Conservation (phyloP, 2,329 filamentous ascomycete species). For the Trichothecium roseum region DNA sequence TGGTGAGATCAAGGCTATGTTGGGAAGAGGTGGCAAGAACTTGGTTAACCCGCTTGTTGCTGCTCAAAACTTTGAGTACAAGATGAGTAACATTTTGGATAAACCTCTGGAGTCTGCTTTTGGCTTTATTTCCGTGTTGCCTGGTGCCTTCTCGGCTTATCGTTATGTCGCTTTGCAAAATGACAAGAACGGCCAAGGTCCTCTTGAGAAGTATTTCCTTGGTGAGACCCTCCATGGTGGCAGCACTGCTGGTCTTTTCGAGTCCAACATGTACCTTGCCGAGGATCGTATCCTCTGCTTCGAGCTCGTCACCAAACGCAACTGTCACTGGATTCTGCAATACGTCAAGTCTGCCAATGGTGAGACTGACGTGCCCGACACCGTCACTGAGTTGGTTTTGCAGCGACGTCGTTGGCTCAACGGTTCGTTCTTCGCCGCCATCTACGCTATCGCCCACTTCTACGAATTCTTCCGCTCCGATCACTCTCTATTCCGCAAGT, state of each 20-base stretch:
- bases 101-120: constrained; percentile 96
- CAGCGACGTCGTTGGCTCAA: constrained; percentile 97
- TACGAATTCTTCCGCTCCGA: constrained; percentile 92
- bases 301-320: constrained; percentile 93
- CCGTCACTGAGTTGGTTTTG: constrained; percentile 87
- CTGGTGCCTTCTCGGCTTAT: constrained; percentile 97
- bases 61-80: constrained; percentile 98
- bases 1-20: constrained; percentile 98
- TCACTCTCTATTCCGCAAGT: constrained; percentile 77
- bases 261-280: constrained; percentile 97
- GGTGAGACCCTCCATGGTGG: constrained; percentile 93
- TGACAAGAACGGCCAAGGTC: constrained; percentile 88
- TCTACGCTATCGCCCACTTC: constrained; percentile 91
- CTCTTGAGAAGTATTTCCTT: constrained; percentile 91
- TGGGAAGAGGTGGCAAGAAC: constrained; percentile 74
- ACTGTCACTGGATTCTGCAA: constrained; percentile 93
- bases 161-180: constrained; percentile 91
- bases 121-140: constrained; percentile 93
- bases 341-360: constrained; percentile 97
- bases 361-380: constrained; percentile 93
- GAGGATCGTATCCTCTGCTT: constrained; percentile 99
- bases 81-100: constrained; percentile 98
- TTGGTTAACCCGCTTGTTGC: constrained; percentile 89
- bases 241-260: constrained; percentile 89
- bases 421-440: constrained; percentile 93